A percentile compares a stretch with the other conserved stretches of the same genome.
These are phyloP conservation scores for Heterobasidion parviporum DNA, from an alignment of 1,284 basidiomycete species.

Conservation along the genomic window DNA sequence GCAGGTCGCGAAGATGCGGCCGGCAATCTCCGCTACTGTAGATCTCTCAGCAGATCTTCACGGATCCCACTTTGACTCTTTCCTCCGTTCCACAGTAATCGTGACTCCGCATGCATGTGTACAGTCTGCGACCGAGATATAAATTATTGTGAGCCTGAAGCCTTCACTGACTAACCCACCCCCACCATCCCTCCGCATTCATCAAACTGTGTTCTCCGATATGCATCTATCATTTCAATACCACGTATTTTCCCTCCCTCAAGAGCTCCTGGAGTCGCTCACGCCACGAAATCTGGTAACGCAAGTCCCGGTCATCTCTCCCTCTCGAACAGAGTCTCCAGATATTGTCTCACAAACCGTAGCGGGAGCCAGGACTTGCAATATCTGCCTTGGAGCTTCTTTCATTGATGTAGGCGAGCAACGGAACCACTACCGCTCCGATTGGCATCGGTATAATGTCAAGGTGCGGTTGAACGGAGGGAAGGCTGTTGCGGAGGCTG, in stretches of 20 bases:
- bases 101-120: no score
- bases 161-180: background rate
- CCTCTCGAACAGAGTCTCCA: conserved; percentile 23
- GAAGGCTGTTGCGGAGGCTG: conserved; percentile 54
- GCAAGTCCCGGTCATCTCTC: conserved; percentile 17
- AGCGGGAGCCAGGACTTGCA: conserved; percentile 56
- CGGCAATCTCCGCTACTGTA: no score
- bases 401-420: conserved; percentile 81
- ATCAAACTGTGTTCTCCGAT: background rate
- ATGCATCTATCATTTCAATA: conserved; percentile 18
- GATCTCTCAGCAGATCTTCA: no score
- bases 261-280: conserved; percentile 60
- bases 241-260: conserved; percentile 59
- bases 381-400: conserved; percentile 62
- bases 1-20: no score
- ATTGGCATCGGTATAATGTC: conserved; percentile 98
- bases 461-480: conserved; percentile 67
- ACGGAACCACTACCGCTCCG: conserved; percentile 83
- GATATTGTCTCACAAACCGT: conserved; percentile 17
- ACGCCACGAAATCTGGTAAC: conserved; percentile 50
- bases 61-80: no score
- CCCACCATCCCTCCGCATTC: background rate
- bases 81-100: no score
- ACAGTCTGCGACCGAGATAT: no score
- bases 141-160: background rate